Evolutionary conservation across 208 protist genomes (phyloP).

Genomic region (Trypanosoma congolense): DNA sequence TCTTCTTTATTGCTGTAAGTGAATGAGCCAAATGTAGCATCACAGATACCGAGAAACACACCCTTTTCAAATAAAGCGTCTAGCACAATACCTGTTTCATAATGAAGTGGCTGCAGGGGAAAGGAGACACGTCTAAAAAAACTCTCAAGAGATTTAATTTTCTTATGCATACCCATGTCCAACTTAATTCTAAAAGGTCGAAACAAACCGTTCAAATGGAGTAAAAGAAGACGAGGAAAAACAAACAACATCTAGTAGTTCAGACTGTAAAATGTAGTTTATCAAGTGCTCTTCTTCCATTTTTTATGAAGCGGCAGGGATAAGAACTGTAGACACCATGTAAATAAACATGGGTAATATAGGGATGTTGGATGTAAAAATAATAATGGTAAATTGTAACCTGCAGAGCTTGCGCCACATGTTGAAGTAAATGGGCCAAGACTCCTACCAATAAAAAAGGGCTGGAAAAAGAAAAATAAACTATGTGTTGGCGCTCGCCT

Average conservation of each 20-base stretch:
- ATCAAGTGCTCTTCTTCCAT: too few species aligned
- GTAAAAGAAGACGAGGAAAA: slow-evolving; percentile 12
- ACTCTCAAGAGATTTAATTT: slow-evolving; percentile 21
- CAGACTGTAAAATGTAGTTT: too few species aligned
- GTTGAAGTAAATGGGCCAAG: too few species aligned
- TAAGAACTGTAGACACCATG: too few species aligned
- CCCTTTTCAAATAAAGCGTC: slow-evolving; percentile 58
- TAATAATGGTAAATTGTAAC: too few species aligned
- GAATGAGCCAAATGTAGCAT: slow-evolving; percentile 58
- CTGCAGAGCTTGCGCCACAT: too few species aligned
- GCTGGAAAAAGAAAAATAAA: too few species aligned
- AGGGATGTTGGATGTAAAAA: too few species aligned
- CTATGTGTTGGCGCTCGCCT: too few species aligned
- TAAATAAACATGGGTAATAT: too few species aligned
- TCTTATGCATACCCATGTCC: slow-evolving; percentile 19
- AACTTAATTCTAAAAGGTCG: slow-evolving; percentile 2
- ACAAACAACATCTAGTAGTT: slow-evolving; percentile 19
- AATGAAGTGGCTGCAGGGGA: slow-evolving; percentile 33
- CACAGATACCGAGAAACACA: slow-evolving; percentile 60
- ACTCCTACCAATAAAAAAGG: too few species aligned
- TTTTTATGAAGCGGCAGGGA: too few species aligned
- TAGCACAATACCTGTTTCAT: slow-evolving; percentile 55
- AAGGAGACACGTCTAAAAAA: slow-evolving; percentile 47
- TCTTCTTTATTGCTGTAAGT: slow-evolving; percentile 10
- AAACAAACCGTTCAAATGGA: slow-evolving; percentile 12